A percentile compares a stretch with the other conserved stretches of the same genome.
Evolutionary conservation across 2,329 filamentous ascomycete species (phyloP).

Genomic region (Ceratocystiopsis brevicomis): DNA sequence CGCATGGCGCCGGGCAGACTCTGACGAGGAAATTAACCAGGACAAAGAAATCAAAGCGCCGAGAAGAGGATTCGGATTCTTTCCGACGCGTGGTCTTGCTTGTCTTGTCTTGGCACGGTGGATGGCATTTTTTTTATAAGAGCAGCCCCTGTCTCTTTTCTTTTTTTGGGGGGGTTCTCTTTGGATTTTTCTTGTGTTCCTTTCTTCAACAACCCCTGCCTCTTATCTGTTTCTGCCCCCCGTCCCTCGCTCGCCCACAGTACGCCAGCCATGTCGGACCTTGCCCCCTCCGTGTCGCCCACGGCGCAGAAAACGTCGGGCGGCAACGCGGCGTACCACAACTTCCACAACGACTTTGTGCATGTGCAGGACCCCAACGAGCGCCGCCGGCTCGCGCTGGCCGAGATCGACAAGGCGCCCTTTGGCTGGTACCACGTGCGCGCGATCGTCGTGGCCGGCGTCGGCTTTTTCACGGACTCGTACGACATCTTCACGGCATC

Average conservation of each 20-base stretch:
- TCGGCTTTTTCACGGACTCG: slow-evolving; percentile 69
- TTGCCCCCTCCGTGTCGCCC: slow-evolving; percentile 4
- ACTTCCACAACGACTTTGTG: slow-evolving; percentile 38
- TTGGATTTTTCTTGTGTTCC: background rate
- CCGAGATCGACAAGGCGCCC: slow-evolving; percentile 63
- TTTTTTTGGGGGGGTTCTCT: background rate
- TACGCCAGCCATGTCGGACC: slow-evolving; percentile 8
- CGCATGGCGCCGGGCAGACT: background rate
- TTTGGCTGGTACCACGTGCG: slow-evolving; percentile 76
- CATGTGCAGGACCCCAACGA: slow-evolving; percentile 54
- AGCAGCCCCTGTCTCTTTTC: background rate
- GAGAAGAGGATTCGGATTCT: no score
- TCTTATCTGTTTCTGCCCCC: background rate
- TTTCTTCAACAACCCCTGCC: background rate
- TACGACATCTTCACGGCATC: slow-evolving; percentile 70
- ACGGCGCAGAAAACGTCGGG: slow-evolving; percentile 31
- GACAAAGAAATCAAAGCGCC: background rate
- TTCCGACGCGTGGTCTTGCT: no score
- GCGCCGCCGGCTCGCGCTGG: slow-evolving; percentile 58
- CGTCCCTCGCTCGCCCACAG: background rate
- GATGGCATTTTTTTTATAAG: no score
- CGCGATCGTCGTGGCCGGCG: slow-evolving; percentile 58
- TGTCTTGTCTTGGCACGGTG: no score
- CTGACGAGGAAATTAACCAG: no score
- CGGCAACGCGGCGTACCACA: slow-evolving; percentile 54